These are phyloP conservation scores for Hyphodiscus hymeniophilus DNA, from an alignment of 495 filamentous ascomycete genomes.

Conservation along the genomic window DNA sequence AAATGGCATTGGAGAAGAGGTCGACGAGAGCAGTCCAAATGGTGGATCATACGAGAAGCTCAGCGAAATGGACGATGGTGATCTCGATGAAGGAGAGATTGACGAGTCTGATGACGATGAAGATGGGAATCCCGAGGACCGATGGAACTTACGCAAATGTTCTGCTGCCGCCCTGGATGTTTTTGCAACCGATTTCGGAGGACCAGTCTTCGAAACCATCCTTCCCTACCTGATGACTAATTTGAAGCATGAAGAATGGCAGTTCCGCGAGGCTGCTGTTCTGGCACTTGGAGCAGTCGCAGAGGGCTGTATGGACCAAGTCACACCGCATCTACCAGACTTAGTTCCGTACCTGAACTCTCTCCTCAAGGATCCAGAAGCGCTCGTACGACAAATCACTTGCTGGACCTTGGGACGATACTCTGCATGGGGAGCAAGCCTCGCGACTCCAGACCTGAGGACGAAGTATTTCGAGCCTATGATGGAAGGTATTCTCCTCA, in stretches of 20 bases:
- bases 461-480: slow-evolving; percentile 84
- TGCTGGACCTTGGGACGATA: slow-evolving; percentile 97
- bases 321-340: slow-evolving; percentile 85
- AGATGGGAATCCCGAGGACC: slow-evolving; percentile 76
- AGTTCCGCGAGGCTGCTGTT: slow-evolving; percentile 87
- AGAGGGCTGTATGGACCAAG: slow-evolving; percentile 85
- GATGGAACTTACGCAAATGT: slow-evolving; percentile 95
- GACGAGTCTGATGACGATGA: slow-evolving; percentile 65
- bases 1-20: slow-evolving; percentile 35
- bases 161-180: slow-evolving; percentile 94
- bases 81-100: slow-evolving; percentile 85
- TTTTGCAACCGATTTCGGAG: slow-evolving; percentile 82
- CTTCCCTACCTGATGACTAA: slow-evolving; percentile 90
- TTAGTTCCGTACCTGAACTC: slow-evolving; percentile 87
- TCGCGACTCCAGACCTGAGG: slow-evolving; percentile 55
- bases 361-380: slow-evolving; percentile 73
- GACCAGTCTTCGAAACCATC: slow-evolving; percentile 81
- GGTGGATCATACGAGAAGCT: slow-evolving; percentile 40
- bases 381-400: slow-evolving; percentile 94
- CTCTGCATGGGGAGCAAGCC: slow-evolving; percentile 82
- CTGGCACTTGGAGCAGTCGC: slow-evolving; percentile 92
- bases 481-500: slow-evolving; percentile 91
- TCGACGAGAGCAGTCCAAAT: slow-evolving; percentile 43
- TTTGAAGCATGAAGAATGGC: slow-evolving; percentile 82
- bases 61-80: slow-evolving; percentile 48